Base-by-base conservation (phyloP, 225 moss, liverwort and hornwort genomes). In the Polytrichum formosum region DNA sequence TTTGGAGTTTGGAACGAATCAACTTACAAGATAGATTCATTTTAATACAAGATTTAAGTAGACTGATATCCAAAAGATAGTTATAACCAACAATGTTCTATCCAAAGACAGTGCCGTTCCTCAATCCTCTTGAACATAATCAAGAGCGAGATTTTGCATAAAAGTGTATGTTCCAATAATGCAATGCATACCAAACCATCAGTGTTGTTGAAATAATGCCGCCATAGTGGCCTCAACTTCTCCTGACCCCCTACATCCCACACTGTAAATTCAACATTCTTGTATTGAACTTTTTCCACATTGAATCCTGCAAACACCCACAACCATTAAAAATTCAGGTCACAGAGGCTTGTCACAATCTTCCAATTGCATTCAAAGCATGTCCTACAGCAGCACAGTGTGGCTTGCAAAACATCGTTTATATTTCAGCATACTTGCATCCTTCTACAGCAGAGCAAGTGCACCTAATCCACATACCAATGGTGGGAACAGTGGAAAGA, bases 241-340 rank as follows among this genome's bases (percentile, higher is more conserved):
- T 93, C 93, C 83, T 90, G 90, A 67, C 96, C 91, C 64, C 91
- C 96, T 74, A 93, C 96, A 79, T 96, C 93, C 93, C 93, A 96
- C 60, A 96, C 93, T 37, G 91, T 92, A 68, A 96, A 96, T 78
- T 96, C 89, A 13, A 92, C 93, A 62, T 93, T 96, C 80, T 96
- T 96, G 78, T 96, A 92, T 75, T 89, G 89, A 70, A 96, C 93
- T 75, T 96, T 93, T 70, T 93, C 93, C 61, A 96, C 93, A 71
- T 96, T 96, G 74, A 96, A 96, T 19, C 93, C 82, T 88, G 78
- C 69, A 55, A 5, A 35, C 21, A 58, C n/a, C 58, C 58, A 58
- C 23, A 7, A 9, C 16, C 58, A 58, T 20, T 7, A 22, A 23
- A 46, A 21, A 23, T 21, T 22, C 20, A 58, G 16, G 6, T 58